Percentiles rank a stretch among this genome's conserved stretches.
Evolutionary conservation across 2,329 filamentous ascomycete species (phyloP).

Genomic region (Blastomyces silverae): DNA sequence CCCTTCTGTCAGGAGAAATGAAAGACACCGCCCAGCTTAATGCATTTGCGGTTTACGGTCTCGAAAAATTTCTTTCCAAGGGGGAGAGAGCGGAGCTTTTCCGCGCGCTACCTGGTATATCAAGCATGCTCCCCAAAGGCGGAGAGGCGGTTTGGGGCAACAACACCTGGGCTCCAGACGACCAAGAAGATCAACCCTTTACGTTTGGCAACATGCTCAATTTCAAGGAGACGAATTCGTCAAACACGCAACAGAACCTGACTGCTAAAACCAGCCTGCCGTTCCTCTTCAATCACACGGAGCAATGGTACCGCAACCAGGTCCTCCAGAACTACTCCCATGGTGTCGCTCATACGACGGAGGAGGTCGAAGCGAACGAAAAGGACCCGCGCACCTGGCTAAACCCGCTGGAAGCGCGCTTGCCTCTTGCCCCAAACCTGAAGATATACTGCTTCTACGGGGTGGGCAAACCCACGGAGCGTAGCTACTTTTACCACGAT

Average conservation of each 20-base stretch:
- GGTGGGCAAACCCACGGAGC: constrained; percentile 86
- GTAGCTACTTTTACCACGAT: constrained; percentile 81
- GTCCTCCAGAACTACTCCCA: constrained; percentile 74
- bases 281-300: constrained; percentile 70
- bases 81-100: constrained; percentile 91
- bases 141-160: constrained; percentile 96
- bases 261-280: constrained; percentile 70
- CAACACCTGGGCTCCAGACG: constrained; percentile 77
- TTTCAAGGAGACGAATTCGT: constrained; percentile 63
- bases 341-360: constrained; percentile 71
- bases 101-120: constrained; percentile 92
- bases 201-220: constrained; percentile 78
- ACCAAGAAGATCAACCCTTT: constrained; percentile 62
- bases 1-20: constrained; percentile 93
- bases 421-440: constrained; percentile 78
- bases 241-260: constrained; percentile 61
- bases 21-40: constrained; percentile 96
- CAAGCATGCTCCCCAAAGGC: constrained; percentile 91
- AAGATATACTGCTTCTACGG: constrained; percentile 98
- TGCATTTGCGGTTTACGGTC: constrained; percentile 88
- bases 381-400: constrained; percentile 78
- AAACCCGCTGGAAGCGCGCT: constrained; percentile 85
- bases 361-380: constrained; percentile 76
- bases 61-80: constrained; percentile 89
- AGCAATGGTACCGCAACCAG: constrained; percentile 76